phyloP scores from a whole-genome alignment of 2,329 filamentous ascomycete species.

The Aureobasidium sp. region DNA sequence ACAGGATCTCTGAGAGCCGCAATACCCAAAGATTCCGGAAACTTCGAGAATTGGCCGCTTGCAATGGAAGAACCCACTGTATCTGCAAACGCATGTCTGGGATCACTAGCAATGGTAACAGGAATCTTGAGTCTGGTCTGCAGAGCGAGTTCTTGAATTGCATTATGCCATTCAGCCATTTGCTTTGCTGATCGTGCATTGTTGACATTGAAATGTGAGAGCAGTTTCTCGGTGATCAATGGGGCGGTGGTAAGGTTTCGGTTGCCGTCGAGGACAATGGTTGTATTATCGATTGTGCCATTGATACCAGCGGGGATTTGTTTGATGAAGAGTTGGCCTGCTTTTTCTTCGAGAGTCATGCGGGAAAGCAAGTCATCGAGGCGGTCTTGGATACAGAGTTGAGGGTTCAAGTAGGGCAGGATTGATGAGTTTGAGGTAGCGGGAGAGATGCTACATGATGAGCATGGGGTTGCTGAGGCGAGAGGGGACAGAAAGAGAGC shows the following conservation, averaged over 20 bases:
- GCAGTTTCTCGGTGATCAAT: slow-evolving; percentile 64
- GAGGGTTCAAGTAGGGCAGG: neutral
- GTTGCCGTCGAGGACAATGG: neutral
- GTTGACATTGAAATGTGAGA: slow-evolving; percentile 56
- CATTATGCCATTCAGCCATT: slow-evolving; percentile 34
- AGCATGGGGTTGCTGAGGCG: neutral
- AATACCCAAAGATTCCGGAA: slow-evolving; percentile 55
- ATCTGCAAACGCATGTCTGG: slow-evolving; percentile 56
- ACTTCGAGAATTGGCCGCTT: slow-evolving; percentile 73
- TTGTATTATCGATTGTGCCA: neutral
- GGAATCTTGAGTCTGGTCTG: neutral
- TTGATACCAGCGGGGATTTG: slow-evolving; percentile 28
- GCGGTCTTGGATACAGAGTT: slow-evolving; percentile 45
- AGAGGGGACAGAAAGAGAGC: neutral
- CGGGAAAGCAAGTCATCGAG: slow-evolving; percentile 58
- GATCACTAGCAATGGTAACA: slow-evolving; percentile 24
- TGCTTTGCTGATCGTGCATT: slow-evolving; percentile 56
- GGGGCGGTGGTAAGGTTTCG: slow-evolving; percentile 36
- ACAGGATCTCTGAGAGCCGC: slow-evolving; percentile 59
- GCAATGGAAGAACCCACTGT: slow-evolving; percentile 64
- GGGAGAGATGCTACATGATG: neutral
- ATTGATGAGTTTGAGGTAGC: neutral
- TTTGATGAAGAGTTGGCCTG: slow-evolving; percentile 43
- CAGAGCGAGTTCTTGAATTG: neutral
- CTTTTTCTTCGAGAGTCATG: slow-evolving; percentile 69